Percentiles rank a stretch among this genome's conserved stretches.
Conservation (phyloP, 805 yeast species). For the Kazachstania africana region DNA sequence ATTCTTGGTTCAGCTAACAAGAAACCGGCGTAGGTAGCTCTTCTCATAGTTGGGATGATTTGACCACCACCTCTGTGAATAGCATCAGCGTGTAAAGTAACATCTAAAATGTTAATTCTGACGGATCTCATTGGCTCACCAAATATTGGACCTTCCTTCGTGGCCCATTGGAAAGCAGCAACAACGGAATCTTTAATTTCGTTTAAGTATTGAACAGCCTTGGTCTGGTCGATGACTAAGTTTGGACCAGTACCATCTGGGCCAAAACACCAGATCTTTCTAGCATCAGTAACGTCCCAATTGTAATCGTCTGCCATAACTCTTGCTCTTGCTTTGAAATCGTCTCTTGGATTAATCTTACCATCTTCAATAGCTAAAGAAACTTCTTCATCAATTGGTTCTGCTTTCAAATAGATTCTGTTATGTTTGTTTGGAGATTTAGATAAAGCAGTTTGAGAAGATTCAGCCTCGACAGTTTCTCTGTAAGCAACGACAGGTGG, state of each 20-base stretch:
- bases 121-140: conserved; percentile 95
- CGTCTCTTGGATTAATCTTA: conserved; percentile 88
- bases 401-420: conserved; percentile 97
- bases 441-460: conserved; percentile 91
- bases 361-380: conserved; percentile 87
- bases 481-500: conserved; percentile 98
- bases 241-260: conserved; percentile 99
- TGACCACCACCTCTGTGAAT: conserved; percentile 99
- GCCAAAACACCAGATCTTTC: conserved; percentile 99
- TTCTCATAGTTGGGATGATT: conserved; percentile 99
- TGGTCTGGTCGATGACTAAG: conserved; percentile 97
- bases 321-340: conserved; percentile 98
- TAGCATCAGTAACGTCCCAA: conserved; percentile 99
- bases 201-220: conserved; percentile 97
- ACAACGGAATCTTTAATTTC: conserved; percentile 99
- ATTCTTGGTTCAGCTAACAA: conserved; percentile 97
- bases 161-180: conserved; percentile 99
- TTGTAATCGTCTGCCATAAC: conserved; percentile 96
- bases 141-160: conserved; percentile 98
- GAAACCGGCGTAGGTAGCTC: conserved; percentile 97
- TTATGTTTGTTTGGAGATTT: conserved; percentile 99
- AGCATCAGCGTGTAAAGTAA: conserved; percentile 99
- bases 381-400: conserved; percentile 91
- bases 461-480: conserved; percentile 92
- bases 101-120: conserved; percentile 97